A percentile compares a stretch with the other conserved stretches of the same genome.
Evolutionary conservation across 164 flowering plant species (phyloP).

Genomic region (Piper longum): DNA sequence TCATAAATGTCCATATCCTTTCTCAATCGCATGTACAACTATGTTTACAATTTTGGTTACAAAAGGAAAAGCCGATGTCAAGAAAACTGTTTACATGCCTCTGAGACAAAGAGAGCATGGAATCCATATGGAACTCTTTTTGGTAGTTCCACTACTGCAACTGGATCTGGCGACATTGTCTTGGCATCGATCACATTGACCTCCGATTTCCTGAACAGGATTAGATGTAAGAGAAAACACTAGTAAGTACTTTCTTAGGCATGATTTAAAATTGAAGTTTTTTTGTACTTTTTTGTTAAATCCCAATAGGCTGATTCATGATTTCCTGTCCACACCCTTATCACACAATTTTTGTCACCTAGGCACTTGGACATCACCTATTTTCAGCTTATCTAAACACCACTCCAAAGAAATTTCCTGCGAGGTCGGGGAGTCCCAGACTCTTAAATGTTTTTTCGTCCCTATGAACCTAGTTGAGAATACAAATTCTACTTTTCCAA

Average conservation of each 20-base stretch:
- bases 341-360: not conserved
- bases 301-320: not conserved
- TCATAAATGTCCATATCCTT: too few species aligned
- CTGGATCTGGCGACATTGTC: conserved; percentile 90
- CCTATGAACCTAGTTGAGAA: too few species aligned
- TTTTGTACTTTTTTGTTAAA: not conserved
- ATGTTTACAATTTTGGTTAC: too few species aligned
- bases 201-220: conserved; percentile 58
- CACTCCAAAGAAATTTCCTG: too few species aligned
- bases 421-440: too few species aligned
- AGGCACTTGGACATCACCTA: not conserved
- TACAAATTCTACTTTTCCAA: too few species aligned
- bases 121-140: conserved; percentile 86
- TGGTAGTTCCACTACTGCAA: conserved; percentile 86
- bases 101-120: conserved; percentile 91
- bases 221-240: not conserved
- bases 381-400: not conserved
- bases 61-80: too few species aligned
- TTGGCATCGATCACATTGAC: conserved; percentile 82
- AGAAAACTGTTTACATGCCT: conserved; percentile 34
- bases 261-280: too few species aligned
- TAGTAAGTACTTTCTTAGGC: not conserved
- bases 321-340: not conserved
- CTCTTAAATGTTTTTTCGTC: too few species aligned
- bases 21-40: too few species aligned